These are phyloP conservation scores for Calycina marina DNA, from an alignment of 2,329 filamentous ascomycete genomes.

Conservation along the genomic window DNA sequence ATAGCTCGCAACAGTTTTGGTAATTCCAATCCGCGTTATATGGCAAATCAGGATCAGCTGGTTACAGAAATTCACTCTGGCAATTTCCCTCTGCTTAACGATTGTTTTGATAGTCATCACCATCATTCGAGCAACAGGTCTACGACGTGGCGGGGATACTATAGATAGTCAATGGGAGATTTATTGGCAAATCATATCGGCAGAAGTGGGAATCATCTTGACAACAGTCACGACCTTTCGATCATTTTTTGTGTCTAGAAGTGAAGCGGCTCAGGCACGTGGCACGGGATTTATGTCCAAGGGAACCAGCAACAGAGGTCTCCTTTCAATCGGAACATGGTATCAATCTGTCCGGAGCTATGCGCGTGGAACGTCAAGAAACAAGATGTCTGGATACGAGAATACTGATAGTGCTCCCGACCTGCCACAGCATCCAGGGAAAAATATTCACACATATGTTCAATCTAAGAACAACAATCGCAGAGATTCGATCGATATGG, in stretches of 20 bases:
- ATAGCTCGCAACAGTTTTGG: constrained; percentile 1
- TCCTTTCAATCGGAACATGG: not conserved
- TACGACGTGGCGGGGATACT: not conserved
- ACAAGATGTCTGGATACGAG: not conserved
- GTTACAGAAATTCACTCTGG: constrained; percentile 1
- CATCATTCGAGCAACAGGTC: constrained; percentile 1
- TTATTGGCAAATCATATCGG: constrained; percentile 1
- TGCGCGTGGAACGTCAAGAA: not conserved
- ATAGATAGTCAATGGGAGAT: not conserved
- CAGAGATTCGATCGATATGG: not conserved
- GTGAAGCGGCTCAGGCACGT: too few relatives aligned
- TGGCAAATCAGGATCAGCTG: constrained; percentile 2
- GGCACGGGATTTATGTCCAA: not conserved
- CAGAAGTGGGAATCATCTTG: not conserved
- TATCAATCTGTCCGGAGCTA: not conserved
- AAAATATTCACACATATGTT: not conserved
- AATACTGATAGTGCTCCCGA: not conserved
- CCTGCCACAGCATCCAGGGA: not conserved
- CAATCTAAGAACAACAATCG: not conserved
- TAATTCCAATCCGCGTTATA: constrained; percentile 1
- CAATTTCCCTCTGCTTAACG: constrained; percentile 2
- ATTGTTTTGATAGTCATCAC: constrained; percentile 1
- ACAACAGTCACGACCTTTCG: not conserved
- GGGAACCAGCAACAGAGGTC: not conserved
- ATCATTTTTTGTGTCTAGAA: not conserved